phyloP scores from a whole-genome alignment of 139 green algal species.

The Auxenochlorella pyrenoidosa region DNA sequence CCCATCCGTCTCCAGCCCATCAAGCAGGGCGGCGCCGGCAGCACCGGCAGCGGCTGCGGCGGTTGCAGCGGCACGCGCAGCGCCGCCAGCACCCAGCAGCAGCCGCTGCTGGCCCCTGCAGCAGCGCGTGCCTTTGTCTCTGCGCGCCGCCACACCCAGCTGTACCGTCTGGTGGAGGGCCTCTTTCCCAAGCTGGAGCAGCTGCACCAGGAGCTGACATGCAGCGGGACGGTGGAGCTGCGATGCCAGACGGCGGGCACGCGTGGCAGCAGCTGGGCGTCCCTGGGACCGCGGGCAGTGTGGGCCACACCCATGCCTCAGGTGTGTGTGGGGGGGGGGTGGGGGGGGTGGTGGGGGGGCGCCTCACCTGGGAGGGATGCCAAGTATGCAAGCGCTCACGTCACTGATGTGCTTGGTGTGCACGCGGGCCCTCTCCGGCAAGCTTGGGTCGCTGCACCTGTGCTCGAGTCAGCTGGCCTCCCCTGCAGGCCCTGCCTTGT shows the following conservation, averaged over 20 bases:
- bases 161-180: constrained; percentile 29
- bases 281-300: not conserved
- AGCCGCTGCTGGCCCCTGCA: not conserved
- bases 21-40: constrained; percentile 8
- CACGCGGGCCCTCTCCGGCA: too few species aligned
- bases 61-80: not conserved
- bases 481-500: too few species aligned
- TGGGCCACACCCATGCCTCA: not conserved
- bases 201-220: constrained; percentile 22
- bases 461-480: too few species aligned
- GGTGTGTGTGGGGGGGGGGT: too few species aligned
- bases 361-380: too few species aligned
- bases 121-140: constrained; percentile 29
- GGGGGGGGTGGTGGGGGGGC: too few species aligned
- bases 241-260: not conserved
- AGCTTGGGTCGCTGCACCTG: too few species aligned
- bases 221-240: constrained; percentile 17
- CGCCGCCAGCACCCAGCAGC: constrained; percentile 1
- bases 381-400: too few species aligned
- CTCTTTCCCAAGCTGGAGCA: constrained; percentile 42
- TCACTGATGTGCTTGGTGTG: too few species aligned
- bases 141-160: constrained; percentile 12
- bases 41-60: not conserved
- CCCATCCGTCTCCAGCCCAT: constrained; percentile 38
- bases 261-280: not conserved